These are phyloP conservation scores for Suillus subaureus DNA, from an alignment of 768 basidiomycete genomes.

Conservation along the genomic window DNA sequence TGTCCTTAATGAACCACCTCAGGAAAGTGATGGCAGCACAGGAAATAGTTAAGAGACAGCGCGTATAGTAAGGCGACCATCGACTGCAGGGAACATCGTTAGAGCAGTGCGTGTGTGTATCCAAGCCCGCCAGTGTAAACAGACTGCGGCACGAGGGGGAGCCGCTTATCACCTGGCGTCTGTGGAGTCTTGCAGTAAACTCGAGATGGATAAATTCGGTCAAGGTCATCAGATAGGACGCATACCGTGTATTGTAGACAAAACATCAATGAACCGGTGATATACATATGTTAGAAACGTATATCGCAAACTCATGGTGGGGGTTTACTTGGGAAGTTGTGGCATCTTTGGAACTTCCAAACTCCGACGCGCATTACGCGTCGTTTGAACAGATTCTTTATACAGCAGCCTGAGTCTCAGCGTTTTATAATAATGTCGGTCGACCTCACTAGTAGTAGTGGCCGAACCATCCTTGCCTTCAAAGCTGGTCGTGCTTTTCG, in stretches of 20 bases:
- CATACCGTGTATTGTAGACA: too few species aligned
- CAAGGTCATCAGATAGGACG: too few species aligned
- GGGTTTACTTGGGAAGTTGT: too few species aligned
- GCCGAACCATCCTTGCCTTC: conserved; percentile 44
- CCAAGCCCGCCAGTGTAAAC: too few species aligned
- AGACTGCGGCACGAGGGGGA: too few species aligned
- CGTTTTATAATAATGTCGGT: conserved; percentile 2
- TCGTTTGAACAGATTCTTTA: background rate
- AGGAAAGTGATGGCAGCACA: background rate
- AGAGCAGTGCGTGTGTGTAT: too few species aligned
- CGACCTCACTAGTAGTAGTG: conserved; percentile 26
- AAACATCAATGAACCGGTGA: too few species aligned
- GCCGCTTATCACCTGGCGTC: too few species aligned
- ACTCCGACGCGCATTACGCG: conserved; percentile 7
- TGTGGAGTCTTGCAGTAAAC: too few species aligned
- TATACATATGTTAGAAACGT: too few species aligned
- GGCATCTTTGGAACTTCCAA: background rate
- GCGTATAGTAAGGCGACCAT: background rate
- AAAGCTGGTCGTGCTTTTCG: conserved; percentile 78
- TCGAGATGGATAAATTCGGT: too few species aligned
- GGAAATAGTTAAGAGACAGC: background rate
- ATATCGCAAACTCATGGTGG: too few species aligned
- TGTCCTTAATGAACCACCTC: conserved; percentile 5
- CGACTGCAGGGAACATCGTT: background rate
- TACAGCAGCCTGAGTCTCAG: background rate